Evolutionary conservation across 2,329 filamentous ascomycete genomes (phyloP).

Genomic region (Ceratocystis eucalypticola): DNA sequence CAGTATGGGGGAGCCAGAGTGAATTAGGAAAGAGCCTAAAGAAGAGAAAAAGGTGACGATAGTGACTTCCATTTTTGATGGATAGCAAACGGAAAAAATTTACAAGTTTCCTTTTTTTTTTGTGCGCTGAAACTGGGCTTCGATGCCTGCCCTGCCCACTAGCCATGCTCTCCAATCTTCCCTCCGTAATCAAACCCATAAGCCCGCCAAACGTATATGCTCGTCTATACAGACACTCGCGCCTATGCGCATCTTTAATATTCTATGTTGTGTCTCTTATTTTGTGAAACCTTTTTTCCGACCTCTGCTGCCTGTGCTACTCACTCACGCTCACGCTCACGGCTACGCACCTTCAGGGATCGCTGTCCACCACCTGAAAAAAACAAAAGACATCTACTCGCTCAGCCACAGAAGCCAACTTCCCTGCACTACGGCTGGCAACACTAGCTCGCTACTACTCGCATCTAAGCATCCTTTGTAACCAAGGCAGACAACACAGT

Average conservation of each 20-base stretch:
- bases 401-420: slow-evolving; percentile 5
- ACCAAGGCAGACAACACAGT: neutral
- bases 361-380: neutral
- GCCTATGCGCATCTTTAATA: neutral
- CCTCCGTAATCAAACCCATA: neutral
- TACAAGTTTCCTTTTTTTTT: neutral
- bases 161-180: no score
- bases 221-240: neutral
- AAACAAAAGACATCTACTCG: neutral
- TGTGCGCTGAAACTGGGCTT: no score
- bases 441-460: neutral
- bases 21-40: neutral
- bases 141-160: no score
- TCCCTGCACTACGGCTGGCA: neutral
- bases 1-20: neutral
- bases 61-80: neutral
- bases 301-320: neutral
- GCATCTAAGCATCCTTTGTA: neutral
- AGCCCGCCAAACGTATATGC: neutral
- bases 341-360: neutral
- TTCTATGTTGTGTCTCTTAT: neutral
- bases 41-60: neutral
- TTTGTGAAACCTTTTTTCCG: neutral
- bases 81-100: neutral
- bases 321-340: neutral